phyloP scores from a whole-genome alignment of 2,329 filamentous ascomycete species.

The Ceratocystis colombiana region DNA sequence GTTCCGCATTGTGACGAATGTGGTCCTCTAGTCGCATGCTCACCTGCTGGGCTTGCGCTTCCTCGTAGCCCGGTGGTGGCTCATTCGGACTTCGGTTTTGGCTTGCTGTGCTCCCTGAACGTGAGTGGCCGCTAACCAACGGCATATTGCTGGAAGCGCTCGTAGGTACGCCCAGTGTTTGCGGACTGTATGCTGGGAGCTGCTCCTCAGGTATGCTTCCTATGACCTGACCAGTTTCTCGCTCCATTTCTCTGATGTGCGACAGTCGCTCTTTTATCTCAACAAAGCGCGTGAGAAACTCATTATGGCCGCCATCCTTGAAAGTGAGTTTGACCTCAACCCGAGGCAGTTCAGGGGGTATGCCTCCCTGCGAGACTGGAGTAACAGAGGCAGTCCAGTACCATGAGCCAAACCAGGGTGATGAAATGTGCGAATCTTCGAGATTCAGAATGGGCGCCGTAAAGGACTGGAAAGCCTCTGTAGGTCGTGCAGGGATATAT shows the following conservation, averaged over 20 bases:
- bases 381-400: slow-evolving; percentile 74
- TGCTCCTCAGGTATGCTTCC: slow-evolving; percentile 69
- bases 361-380: slow-evolving; percentile 72
- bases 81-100: slow-evolving; percentile 48
- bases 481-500: slow-evolving; percentile 67
- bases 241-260: slow-evolving; percentile 66
- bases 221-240: slow-evolving; percentile 54
- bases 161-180: slow-evolving; percentile 20
- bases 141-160: slow-evolving; percentile 30
- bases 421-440: slow-evolving; percentile 73
- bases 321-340: slow-evolving; percentile 80
- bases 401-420: slow-evolving; percentile 88
- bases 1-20: slow-evolving; percentile 62
- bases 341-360: slow-evolving; percentile 60
- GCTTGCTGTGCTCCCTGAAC: slow-evolving; percentile 34
- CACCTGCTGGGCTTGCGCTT: slow-evolving; percentile 66
- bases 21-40: slow-evolving; percentile 55
- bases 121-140: slow-evolving; percentile 22
- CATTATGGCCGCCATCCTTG: slow-evolving; percentile 88
- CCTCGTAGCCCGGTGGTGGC: slow-evolving; percentile 84
- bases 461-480: slow-evolving; percentile 69
- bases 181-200: slow-evolving; percentile 60
- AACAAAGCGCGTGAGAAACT: slow-evolving; percentile 76
- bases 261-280: slow-evolving; percentile 72
- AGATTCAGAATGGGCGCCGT: slow-evolving; percentile 79